Conservation (phyloP, 345 rosid genomes). For the Eucalyptus sp. region DNA sequence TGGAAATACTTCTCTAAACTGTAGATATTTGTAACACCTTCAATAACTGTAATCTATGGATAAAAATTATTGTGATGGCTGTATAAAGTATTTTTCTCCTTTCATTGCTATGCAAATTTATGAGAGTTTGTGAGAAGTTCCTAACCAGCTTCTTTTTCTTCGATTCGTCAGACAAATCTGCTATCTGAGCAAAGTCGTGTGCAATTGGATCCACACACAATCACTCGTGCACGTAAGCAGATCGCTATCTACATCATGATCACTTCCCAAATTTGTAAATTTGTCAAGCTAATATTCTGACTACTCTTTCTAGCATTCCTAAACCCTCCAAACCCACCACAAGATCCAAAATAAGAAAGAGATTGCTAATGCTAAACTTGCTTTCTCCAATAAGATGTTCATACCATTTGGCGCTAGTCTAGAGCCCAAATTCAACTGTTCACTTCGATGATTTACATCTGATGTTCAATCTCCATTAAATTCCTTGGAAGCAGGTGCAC, state of each 20-base stretch:
- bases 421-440: neutral
- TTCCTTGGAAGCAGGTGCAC: neutral
- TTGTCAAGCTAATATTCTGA: neutral
- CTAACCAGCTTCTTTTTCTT: neutral
- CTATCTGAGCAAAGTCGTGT: neutral
- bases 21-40: neutral
- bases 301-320: neutral
- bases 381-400: neutral
- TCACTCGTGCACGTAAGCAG: neutral
- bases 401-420: neutral
- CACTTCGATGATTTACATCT: neutral
- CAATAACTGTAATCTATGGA: neutral
- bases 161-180: neutral
- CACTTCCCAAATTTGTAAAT: neutral
- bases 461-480: neutral
- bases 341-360: neutral
- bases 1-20: neutral
- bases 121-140: neutral
- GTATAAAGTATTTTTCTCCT: neutral
- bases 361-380: neutral
- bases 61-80: neutral
- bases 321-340: neutral
- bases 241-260: neutral
- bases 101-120: neutral
- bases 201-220: neutral